phyloP scores from a whole-genome alignment of 31 red algal genomes.

The Asparagopsis taxiformis region DNA sequence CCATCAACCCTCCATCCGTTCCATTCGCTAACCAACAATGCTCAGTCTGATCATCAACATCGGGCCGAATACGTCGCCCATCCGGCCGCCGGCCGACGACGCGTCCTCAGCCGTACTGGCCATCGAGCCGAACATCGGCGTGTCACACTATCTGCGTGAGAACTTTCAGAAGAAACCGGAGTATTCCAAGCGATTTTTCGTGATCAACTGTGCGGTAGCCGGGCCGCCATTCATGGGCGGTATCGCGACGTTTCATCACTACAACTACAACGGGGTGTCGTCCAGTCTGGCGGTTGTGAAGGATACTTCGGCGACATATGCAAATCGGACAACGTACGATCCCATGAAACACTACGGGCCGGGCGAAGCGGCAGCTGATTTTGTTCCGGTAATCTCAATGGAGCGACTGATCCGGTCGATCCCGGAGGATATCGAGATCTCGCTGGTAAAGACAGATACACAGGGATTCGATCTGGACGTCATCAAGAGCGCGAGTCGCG shows the following conservation, averaged over 20 bases:
- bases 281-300: slow-evolving; percentile 12
- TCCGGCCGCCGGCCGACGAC: slow-evolving; percentile 16
- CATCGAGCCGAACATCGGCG: slow-evolving; percentile 24
- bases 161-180: neutral
- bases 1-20: no score
- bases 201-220: slow-evolving; percentile 22
- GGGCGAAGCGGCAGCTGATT: slow-evolving; percentile 4
- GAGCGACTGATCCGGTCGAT: slow-evolving; percentile 1
- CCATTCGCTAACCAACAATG: no score
- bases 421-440: neutral
- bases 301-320: neutral
- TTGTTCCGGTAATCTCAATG: slow-evolving; percentile 23
- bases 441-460: slow-evolving; percentile 23
- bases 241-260: slow-evolving; percentile 21
- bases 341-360: neutral
- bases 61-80: slow-evolving; percentile 24
- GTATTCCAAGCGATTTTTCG: slow-evolving; percentile 25
- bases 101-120: slow-evolving; percentile 14
- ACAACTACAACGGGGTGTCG: slow-evolving; percentile 26
- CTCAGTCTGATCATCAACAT: slow-evolving; percentile 16
- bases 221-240: neutral
- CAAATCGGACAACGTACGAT: slow-evolving; percentile 7
- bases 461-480: slow-evolving; percentile 35
- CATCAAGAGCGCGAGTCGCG: slow-evolving; percentile 3
- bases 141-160: slow-evolving; percentile 24